Evolutionary conservation across 768 basidiomycete genomes (phyloP), one percentile per base, ranked within the genome.

Genomic region (Tricholoma terreum): DNA sequence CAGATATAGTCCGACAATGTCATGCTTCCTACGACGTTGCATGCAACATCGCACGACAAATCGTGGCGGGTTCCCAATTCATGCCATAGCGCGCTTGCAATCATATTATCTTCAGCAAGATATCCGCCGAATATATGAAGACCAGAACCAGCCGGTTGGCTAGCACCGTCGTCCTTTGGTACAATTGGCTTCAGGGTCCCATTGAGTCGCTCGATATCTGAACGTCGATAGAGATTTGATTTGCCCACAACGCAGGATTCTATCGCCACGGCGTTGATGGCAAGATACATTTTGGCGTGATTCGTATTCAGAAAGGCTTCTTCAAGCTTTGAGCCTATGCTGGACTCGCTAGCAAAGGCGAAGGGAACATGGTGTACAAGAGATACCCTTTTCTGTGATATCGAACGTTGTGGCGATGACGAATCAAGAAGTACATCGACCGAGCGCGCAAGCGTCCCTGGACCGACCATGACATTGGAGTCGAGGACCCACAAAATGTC

Each of bases 101-200:
- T 96, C 92, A 92, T 96, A 74, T 98, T 98, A 75, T 99, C 97
- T 72, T 99, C 97, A 0, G 97, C 96, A 42, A 98, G 81, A 73
- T 89, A 98, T 11, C 87, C 84, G 0, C 87, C 89, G 61, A 98
- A 98, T 0, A 84, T 87, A 7, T 84, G 78, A 21, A 99, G 78
- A 1, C 94, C 94, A 43, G 71, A 67, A 66, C 67, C 68, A 58
- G 61, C 57, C 31, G 62, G 55, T 54, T 67, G 75, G 66, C 50
- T 67, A 56, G 31, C 10, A 24, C 21, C 48, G 38, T 11, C 57
- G 22, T 27, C 36, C 30, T 58, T 52, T 51, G 72, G 60, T 21
- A 63, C 38, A 51, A 71, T 31, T 58, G 85, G 84, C 59, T 81
- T 81, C 51, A 89, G 70, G 1, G 84, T 82, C 15, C 84, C 89